Evolutionary conservation across 371 early-diverging fungal species (phyloP), one percentile per base, ranked within the genome.

Genomic region (Haplosporangium sp.): DNA sequence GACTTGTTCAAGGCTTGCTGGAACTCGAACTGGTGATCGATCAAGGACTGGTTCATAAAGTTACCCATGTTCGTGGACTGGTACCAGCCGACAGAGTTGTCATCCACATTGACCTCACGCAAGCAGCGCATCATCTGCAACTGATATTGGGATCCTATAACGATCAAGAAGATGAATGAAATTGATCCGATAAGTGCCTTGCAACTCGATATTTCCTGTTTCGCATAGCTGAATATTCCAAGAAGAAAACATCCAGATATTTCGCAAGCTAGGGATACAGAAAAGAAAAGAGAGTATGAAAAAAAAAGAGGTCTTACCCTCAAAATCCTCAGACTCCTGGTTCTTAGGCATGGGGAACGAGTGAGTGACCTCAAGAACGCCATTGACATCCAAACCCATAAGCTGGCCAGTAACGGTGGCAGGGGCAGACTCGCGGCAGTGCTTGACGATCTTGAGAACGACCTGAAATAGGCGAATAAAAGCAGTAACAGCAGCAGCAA

Each of bases 71-170:
- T 89, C 55, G 96, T 91, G 39, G 96, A 95, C 83, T 95, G 94
- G 84, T 98, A 98, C 96, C 98, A 96, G n/a, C 99, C 99, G 45
- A 97, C 97, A 45, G 95, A 92, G 89, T 96, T 96, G 83, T 95
- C 93, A 82, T 98, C 99, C 60, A 93, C 94, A 84, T 97, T 97
- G 72, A 97, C 94, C 64, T 96, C 94, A 69, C 96, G 93, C 79
- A 97, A 88, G 85, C 94, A 92, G 76, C 94, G 88, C 88, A 98
- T 92, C 97, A 98, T 96, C 71, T 94, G 95, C 45, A 94, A 82
- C 87, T 96, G 97, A 85, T 97, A 97, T 82, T 93, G 92, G 34
- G 96, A 93, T 86, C 83, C 76, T 77, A 65, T 42, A 59, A 65
- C 13, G 38, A 19, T 47, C 35, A 45, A 9, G 39, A 10, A 15